Conservation (phyloP, 192 early-diverging fungal genomes). For the Ambispora gerdemannii region DNA sequence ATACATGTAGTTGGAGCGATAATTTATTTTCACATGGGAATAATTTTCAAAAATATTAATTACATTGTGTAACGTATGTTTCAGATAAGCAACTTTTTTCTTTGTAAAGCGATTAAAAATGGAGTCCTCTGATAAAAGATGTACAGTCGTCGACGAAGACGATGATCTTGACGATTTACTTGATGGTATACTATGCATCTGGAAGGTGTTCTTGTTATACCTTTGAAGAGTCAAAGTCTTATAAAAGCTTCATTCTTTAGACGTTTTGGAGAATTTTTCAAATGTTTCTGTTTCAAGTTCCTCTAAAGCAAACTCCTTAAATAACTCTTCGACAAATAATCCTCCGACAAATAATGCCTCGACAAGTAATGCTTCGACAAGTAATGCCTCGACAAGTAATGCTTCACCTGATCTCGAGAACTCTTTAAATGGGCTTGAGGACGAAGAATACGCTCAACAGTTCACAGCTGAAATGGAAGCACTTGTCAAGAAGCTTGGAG, state of each 20-base stretch:
- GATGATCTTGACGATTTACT: constrained; percentile 68
- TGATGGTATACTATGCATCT: no score
- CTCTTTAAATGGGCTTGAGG: constrained; percentile 38
- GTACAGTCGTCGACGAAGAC: constrained; percentile 45
- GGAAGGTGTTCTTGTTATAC: no score
- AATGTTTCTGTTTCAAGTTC: constrained; percentile 30
- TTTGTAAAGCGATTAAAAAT: no score
- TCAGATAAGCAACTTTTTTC: no score
- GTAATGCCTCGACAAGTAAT: constrained; percentile 16
- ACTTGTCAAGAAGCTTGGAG: constrained; percentile 62
- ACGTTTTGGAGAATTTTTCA: constrained; percentile 74
- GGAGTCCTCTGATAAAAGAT: constrained; percentile 34
- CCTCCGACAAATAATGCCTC: constrained; percentile 34
- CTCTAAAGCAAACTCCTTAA: constrained; percentile 33
- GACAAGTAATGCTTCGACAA: constrained; percentile 9
- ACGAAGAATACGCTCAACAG: constrained; percentile 72
- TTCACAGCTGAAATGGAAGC: constrained; percentile 81
- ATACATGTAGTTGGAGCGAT: no score
- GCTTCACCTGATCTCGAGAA: constrained; percentile 28
- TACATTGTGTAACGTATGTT: no score
- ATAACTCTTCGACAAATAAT: constrained; percentile 40
- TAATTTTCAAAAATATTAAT: no score
- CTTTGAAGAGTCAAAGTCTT: no score
- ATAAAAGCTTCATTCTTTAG: constrained; percentile 43
- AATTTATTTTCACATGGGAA: no score